Evolutionary conservation across 805 yeast species (phyloP), one percentile per base, ranked within the genome.

Genomic region (Suhomyces kilbournensis): DNA sequence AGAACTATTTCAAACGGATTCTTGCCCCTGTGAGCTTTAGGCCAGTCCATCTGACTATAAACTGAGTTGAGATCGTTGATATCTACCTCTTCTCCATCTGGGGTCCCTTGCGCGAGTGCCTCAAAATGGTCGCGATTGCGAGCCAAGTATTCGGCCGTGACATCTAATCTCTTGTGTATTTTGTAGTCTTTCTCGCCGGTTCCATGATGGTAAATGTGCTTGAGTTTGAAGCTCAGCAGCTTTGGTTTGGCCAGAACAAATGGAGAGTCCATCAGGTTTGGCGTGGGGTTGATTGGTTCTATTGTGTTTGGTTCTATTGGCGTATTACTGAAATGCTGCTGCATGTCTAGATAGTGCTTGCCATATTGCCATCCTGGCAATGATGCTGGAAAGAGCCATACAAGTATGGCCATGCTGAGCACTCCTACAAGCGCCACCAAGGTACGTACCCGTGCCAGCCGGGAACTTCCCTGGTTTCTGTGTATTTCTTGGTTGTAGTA

Each of bases 131-230:
- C 34, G 4, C 25, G 30, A 42, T 61, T 55, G 23, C 44, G 52
- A 17, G 53, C 59, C 40, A 79, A 56, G 56, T 74, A 77, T 43
- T 65, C 67, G 0, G 70, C 69, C 0, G 84, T 79, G 9, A 81
- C 67, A 57, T 83, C 86, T 46, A 84, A 62, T 48, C 86, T 66
- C 20, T 77, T 68, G 58, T 81, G 86, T 0, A 67, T 56, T 23
- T 66, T 68, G 46, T 74, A 69, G 49, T 74, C 56, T n/a, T 60
- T 51, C 10, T 49, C 30, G 8, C 81, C 82, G 0, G 85, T 74
- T 48, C 82, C 83, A 59, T 82, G 86, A 60, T 85, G 90, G 59
- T 71, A 82, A 3, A 85, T 76, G 60, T 85, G 90, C 58, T 75
- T 82, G 25, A 85, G 57, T 47, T 60, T 66, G 58, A 72, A 63